A percentile compares a stretch with the other conserved stretches of the same genome.
phyloP scores from a whole-genome alignment of 2,329 filamentous ascomycete species.

The Phoma sp. region DNA sequence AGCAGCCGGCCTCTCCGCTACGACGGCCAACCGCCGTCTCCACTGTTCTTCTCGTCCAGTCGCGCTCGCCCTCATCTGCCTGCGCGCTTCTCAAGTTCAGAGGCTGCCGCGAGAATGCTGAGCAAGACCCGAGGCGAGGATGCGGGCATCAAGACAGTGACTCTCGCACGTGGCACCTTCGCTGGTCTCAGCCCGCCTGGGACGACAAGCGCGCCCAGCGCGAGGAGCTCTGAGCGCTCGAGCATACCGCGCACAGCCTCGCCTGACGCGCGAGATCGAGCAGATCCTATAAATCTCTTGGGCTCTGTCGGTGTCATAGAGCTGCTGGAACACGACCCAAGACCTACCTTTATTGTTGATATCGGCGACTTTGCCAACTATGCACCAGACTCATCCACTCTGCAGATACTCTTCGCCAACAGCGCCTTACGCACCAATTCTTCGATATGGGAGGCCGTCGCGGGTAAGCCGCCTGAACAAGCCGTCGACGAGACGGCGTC shows the following conservation, averaged over 20 bases:
- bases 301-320: conserved; percentile 72
- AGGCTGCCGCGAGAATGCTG: conserved; percentile 64
- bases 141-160: conserved; percentile 58
- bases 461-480: conserved; percentile 48
- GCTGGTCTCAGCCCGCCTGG: conserved; percentile 45
- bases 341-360: conserved; percentile 79
- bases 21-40: conserved; percentile 51
- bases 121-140: conserved; percentile 59
- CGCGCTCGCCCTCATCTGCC: conserved; percentile 53
- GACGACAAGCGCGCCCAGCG: conserved; percentile 59
- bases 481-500: conserved; percentile 45
- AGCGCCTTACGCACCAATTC: conserved; percentile 65
- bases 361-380: conserved; percentile 64
- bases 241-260: conserved; percentile 57
- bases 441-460: conserved; percentile 63
- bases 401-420: conserved; percentile 73
- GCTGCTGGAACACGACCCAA: conserved; percentile 75
- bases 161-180: conserved; percentile 55
- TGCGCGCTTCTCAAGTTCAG: conserved; percentile 63
- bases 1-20: conserved; percentile 22
- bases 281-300: conserved; percentile 62
- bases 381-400: conserved; percentile 51
- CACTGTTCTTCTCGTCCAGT: conserved; percentile 60
- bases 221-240: conserved; percentile 61
- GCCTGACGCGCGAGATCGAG: conserved; percentile 57